Percentiles rank a stretch among this genome's conserved stretches.
These are phyloP conservation scores for Volvox carteri DNA, from an alignment of 163 green algal genomes.

Conservation along the genomic window DNA sequence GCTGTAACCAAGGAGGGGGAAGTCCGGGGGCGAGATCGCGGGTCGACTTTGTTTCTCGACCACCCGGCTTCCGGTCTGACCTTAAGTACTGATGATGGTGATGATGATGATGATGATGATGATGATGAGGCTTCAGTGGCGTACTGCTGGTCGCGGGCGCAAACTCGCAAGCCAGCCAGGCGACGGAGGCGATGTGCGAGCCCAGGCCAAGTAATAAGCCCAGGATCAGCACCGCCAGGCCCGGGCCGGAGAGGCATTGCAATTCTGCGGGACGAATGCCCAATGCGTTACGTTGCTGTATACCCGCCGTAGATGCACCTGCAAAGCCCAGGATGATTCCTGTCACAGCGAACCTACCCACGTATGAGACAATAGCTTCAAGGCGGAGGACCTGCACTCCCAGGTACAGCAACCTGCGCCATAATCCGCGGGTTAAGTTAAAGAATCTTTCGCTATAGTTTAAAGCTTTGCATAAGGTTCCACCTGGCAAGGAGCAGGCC, in stretches of 20 bases:
- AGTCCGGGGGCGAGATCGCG: background rate
- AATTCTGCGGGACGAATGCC: background rate
- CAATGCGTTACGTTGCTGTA: no score
- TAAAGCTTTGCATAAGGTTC: no score
- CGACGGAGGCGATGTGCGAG: background rate
- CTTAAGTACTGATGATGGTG: no score
- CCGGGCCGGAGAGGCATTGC: background rate
- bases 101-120: no score
- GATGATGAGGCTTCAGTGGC: background rate
- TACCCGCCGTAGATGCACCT: background rate
- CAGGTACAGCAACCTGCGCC: conserved; percentile 20
- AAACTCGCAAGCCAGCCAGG: background rate
- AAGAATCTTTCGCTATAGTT: no score
- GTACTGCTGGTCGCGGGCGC: background rate
- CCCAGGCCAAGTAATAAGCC: background rate
- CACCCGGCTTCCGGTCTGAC: no score
- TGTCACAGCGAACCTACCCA: background rate
- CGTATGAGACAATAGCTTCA: conserved; percentile 17
- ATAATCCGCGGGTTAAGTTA: no score
- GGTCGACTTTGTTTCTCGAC: no score
- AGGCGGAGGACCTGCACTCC: conserved; percentile 2
- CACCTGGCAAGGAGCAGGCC: no score
- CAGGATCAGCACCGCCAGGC: background rate
- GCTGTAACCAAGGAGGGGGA: background rate
- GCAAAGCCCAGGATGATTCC: background rate